Evolutionary conservation across 805 yeast species (phyloP).

Genomic region (Candida orba): DNA sequence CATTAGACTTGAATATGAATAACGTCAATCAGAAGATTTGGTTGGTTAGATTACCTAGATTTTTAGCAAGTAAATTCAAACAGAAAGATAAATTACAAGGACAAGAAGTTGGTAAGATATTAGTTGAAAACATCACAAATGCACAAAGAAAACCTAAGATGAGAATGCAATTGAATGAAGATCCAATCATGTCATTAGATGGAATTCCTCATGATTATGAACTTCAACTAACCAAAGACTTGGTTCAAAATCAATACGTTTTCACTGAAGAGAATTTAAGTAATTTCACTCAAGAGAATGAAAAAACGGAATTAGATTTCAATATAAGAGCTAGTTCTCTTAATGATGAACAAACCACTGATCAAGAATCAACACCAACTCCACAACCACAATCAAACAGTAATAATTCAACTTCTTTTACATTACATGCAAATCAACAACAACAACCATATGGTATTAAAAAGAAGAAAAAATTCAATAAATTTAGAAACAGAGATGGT

Average conservation of each 20-base stretch:
- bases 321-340: constrained; percentile 1
- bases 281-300: constrained; percentile 36
- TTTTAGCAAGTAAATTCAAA: constrained; percentile 76
- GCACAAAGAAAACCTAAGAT: constrained; percentile 30
- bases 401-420: not conserved
- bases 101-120: constrained; percentile 71
- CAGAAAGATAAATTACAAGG: constrained; percentile 58
- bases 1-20: constrained; percentile 63
- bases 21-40: constrained; percentile 70
- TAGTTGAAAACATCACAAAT: constrained; percentile 28
- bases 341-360: not conserved
- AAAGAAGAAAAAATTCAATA: constrained; percentile 28
- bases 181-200: constrained; percentile 15
- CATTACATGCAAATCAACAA: constrained; percentile 15
- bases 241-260: constrained; percentile 78
- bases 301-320: constrained; percentile 25
- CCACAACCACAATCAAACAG: not conserved
- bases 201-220: constrained; percentile 82
- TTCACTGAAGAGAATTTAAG: constrained; percentile 81
- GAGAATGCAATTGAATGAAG: constrained; percentile 49
- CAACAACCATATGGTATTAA: constrained; percentile 17
- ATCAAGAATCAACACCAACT: not conserved
- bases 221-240: constrained; percentile 65
- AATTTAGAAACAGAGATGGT: constrained; percentile 30
- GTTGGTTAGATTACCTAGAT: constrained; percentile 87